phyloP scores from a whole-genome alignment of 2,329 filamentous ascomycete genomes.

The Aspergillus sp. region DNA sequence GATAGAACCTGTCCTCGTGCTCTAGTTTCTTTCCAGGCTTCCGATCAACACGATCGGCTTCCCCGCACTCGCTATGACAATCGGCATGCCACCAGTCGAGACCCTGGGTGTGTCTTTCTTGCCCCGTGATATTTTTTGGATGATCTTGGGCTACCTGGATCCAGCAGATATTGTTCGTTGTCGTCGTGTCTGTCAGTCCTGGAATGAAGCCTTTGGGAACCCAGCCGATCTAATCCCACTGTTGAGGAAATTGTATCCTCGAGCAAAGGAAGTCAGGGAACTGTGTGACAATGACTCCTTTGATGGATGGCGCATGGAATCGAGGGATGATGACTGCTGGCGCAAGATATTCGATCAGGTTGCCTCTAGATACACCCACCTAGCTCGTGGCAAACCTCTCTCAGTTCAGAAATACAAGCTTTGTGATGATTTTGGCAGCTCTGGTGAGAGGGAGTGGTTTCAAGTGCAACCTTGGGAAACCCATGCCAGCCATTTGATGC shows the following conservation, averaged over 20 bases:
- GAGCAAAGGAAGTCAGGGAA: constrained; percentile 50
- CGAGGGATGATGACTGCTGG: constrained; percentile 7
- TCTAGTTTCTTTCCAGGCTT: no score
- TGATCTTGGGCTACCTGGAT: constrained; percentile 47
- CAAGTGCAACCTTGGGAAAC: constrained; percentile 39
- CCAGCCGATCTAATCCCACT: constrained; percentile 44
- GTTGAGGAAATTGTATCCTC: constrained; percentile 50
- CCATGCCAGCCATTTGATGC: constrained; percentile 32
- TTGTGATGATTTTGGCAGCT: constrained; percentile 29
- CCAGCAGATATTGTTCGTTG: constrained; percentile 48
- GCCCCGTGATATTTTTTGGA: constrained; percentile 56
- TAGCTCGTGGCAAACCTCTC: constrained; percentile 46
- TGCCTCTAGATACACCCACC: constrained; percentile 51
- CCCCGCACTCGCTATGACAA: no score
- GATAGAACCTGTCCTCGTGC: no score
- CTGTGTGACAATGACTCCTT: constrained; percentile 7
- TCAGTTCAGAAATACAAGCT: constrained; percentile 43
- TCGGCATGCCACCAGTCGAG: background rate
- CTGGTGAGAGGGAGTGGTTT: constrained; percentile 35
- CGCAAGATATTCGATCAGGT: constrained; percentile 44
- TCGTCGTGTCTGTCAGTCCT: constrained; percentile 49
- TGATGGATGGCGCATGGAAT: background rate
- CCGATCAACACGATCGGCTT: no score
- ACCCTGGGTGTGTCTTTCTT: constrained; percentile 31
- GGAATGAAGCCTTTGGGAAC: constrained; percentile 48